A percentile compares a stretch with the other conserved stretches of the same genome.
phyloP scores from a whole-genome alignment of 768 basidiomycete genomes.

The Termitomyces sp. region DNA sequence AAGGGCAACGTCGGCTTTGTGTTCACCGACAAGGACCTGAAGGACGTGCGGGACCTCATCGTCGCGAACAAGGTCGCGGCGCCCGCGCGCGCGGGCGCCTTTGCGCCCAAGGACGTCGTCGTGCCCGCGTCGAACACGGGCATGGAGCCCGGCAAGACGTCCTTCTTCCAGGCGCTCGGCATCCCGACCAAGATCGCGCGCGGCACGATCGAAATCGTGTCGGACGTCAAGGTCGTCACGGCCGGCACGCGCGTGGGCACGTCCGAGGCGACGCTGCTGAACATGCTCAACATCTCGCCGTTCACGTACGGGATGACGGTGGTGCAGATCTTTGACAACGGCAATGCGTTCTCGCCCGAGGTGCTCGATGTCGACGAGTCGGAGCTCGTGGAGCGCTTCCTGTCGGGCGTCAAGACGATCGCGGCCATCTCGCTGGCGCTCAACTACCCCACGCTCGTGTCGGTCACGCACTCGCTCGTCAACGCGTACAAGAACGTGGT shows the following conservation, averaged over 20 bases:
- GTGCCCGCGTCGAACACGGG: constrained; percentile 97
- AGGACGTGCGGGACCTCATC: constrained; percentile 92
- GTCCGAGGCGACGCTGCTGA: constrained; percentile 96
- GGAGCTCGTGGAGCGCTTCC: constrained; percentile 88
- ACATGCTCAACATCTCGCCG: constrained; percentile 99
- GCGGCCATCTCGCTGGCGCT: constrained; percentile 94
- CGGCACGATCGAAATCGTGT: constrained; percentile 99
- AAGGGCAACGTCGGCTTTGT: constrained; percentile 99
- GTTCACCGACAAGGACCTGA: constrained; percentile 89
- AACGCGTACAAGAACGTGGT: constrained; percentile 99
- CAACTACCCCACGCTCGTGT: constrained; percentile 94
- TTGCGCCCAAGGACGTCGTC: constrained; percentile 86
- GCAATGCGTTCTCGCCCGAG: constrained; percentile 83
- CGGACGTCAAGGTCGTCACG: constrained; percentile 91
- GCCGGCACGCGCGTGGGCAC: constrained; percentile 92
- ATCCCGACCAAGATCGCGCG: constrained; percentile 99
- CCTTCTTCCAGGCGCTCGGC: constrained; percentile 99
- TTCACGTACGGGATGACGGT: constrained; percentile 99
- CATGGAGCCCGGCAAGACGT: constrained; percentile 99
- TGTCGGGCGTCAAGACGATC: constrained; percentile 91
- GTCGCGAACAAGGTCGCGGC: constrained; percentile 97
- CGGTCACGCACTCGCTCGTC: constrained; percentile 91
- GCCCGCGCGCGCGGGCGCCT: constrained; percentile 96
- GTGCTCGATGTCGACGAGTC: constrained; percentile 93
- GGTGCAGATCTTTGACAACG: constrained; percentile 92